These are phyloP conservation scores for Botrytis squamosa DNA, from an alignment of 2,329 filamentous ascomycete species.

Conservation along the genomic window DNA sequence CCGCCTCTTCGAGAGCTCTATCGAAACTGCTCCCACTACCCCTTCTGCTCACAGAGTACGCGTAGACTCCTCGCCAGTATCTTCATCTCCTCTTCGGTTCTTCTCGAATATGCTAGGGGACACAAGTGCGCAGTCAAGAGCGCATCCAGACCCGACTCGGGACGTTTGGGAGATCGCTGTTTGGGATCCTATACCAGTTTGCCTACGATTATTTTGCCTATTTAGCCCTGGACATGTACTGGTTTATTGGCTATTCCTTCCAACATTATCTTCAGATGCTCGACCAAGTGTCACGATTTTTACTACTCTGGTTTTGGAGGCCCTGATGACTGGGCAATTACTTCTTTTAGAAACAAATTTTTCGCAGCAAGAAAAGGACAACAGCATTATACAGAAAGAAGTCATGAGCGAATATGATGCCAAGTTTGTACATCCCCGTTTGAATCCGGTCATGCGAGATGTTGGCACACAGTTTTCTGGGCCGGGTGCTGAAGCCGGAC, in stretches of 20 bases:
- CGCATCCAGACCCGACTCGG: slow-evolving; percentile 75
- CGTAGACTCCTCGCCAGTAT: slow-evolving; percentile 77
- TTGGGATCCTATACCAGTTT: slow-evolving; percentile 90
- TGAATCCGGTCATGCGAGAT: slow-evolving; percentile 76
- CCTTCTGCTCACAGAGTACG: slow-evolving; percentile 85
- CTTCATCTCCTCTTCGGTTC: slow-evolving; percentile 75
- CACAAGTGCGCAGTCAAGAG: slow-evolving; percentile 74
- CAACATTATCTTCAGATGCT: slow-evolving; percentile 70
- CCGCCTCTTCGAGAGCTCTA: slow-evolving; percentile 82
- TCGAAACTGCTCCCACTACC: slow-evolving; percentile 74
- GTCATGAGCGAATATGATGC: slow-evolving; percentile 94
- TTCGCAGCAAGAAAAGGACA: slow-evolving; percentile 82
- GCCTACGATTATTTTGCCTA: slow-evolving; percentile 77
- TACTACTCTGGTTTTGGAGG: slow-evolving; percentile 74
- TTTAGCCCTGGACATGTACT: slow-evolving; percentile 95
- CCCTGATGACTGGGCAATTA: slow-evolving; percentile 74
- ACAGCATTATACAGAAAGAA: slow-evolving; percentile 80
- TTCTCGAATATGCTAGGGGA: slow-evolving; percentile 66
- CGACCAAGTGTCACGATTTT: slow-evolving; percentile 83
- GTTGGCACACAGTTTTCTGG: slow-evolving; percentile 74
- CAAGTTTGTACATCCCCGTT: slow-evolving; percentile 87
- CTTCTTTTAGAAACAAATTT: slow-evolving; percentile 71
- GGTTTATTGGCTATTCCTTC: slow-evolving; percentile 85
- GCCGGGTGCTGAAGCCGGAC: slow-evolving; percentile 32
- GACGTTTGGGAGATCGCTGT: slow-evolving; percentile 95